phyloP scores from a whole-genome alignment of 495 filamentous ascomycete genomes.

The Haplographium delicatum region DNA sequence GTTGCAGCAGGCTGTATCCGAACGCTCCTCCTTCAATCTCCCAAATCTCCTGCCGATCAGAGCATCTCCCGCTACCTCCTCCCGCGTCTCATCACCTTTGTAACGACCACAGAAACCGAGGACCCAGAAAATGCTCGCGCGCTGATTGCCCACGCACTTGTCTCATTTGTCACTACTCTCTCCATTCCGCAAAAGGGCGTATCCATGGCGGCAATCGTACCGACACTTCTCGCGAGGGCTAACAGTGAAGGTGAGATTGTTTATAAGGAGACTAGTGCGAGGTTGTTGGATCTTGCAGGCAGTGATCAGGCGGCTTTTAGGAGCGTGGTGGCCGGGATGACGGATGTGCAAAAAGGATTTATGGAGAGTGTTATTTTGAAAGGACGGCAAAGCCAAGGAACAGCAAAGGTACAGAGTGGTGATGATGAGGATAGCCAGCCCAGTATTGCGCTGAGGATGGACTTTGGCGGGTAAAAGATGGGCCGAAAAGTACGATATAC shows the following conservation, averaged over 20 bases:
- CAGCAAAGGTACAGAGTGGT: slow-evolving; percentile 30
- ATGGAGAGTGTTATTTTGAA: slow-evolving; percentile 78
- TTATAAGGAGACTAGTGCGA: slow-evolving; percentile 64
- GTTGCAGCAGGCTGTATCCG: slow-evolving; percentile 84
- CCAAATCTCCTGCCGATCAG: slow-evolving; percentile 63
- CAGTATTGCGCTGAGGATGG: slow-evolving; percentile 90
- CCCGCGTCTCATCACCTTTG: slow-evolving; percentile 70
- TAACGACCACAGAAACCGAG: slow-evolving; percentile 56
- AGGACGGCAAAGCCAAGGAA: slow-evolving; percentile 34
- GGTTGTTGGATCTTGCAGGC: slow-evolving; percentile 77
- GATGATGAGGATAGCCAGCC: slow-evolving; percentile 56
- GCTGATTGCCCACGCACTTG: slow-evolving; percentile 66
- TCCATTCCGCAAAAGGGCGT: slow-evolving; percentile 47
- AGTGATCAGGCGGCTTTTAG: slow-evolving; percentile 69
- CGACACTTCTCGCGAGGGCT: slow-evolving; percentile 72
- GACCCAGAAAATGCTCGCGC: slow-evolving; percentile 70
- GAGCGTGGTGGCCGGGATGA: slow-evolving; percentile 67
- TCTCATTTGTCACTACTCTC: slow-evolving; percentile 56
- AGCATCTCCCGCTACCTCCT: slow-evolving; percentile 68
- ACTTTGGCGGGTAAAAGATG: slow-evolving; percentile 61
- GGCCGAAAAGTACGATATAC: no score
- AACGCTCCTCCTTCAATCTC: slow-evolving; percentile 63
- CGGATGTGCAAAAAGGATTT: slow-evolving; percentile 61
- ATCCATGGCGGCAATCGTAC: slow-evolving; percentile 69
- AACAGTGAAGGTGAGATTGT: slow-evolving; percentile 42